Base-by-base conservation (phyloP, 441 rosid genomes). In the Adansonia grandidieri region DNA sequence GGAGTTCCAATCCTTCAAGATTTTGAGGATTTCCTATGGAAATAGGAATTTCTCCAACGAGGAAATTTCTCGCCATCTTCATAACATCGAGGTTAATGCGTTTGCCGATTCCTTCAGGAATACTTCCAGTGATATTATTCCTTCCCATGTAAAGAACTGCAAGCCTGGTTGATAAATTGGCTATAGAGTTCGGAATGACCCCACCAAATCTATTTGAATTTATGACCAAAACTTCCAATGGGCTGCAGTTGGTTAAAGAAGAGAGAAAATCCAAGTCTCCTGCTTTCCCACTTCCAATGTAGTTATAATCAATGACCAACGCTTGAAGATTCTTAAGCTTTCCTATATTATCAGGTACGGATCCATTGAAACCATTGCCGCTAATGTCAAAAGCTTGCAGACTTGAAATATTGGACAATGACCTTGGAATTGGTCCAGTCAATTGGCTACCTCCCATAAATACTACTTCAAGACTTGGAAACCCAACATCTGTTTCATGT, bases 101-200 rank as follows among this genome's bases (percentile, higher is more conserved):
- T 58, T 81, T 77, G 5, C 64, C 19, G 14, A 76, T 53, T 5
- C 60, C 51, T 6, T 8, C 42, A 17, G 79, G 84, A 50, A 81
- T 79, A 7, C 0, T 56, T 48, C 81, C 84, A 2, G 28, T 0
- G 10, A 81, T 53, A 8, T 0, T 10, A 77, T 79, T 84, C 1
- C 3, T 0, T 0, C 1, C 72, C 32, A 53, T 1, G 1, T 0
- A 0, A 8, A 77, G 28, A 1, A 0, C 0, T 0, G 0, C 1
- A 9, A 84, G 47, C 50, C 60, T 74, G 28, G 9, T 63, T 14
- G 86, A 84, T 9, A 81, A 67, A 51, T 81, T 81, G 0, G 76
- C 42, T 0, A 81, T 15, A 28, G 81, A 28, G 4, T 47, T 5
- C 0, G 82, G 81, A 11, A 84, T 14, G 7, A 7, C 48, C 4